These are phyloP conservation scores for Saccharum hybrid DNA, from an alignment of 202 grass and related monocot species.

Conservation along the genomic window DNA sequence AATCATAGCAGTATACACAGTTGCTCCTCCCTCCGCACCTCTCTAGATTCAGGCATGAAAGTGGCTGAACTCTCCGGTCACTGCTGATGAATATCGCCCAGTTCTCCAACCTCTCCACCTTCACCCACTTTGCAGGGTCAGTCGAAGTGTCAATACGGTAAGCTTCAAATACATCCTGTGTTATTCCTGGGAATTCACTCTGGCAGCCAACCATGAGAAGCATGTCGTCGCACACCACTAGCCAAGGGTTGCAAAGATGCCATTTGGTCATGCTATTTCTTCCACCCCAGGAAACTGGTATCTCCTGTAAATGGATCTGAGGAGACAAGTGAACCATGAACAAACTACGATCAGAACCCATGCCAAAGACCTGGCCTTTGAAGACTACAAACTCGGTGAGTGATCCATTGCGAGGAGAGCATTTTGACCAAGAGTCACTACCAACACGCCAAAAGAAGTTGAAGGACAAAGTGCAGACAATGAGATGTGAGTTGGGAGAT, in stretches of 20 bases:
- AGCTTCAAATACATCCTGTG: neutral
- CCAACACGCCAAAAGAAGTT: conserved; percentile 50
- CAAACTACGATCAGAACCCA: neutral
- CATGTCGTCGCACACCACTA: conserved; percentile 9
- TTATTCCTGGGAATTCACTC: neutral
- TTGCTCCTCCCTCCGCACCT: conserved; percentile 17
- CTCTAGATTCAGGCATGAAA: conserved; percentile 21
- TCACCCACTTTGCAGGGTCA: conserved; percentile 21
- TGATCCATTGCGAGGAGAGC: neutral
- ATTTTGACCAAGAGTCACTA: conserved; percentile 17
- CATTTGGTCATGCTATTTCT: conserved; percentile 4
- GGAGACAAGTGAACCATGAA: conserved; percentile 22
- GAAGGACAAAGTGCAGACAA: neutral
- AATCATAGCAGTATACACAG: conserved; percentile 3
- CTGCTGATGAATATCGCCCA: conserved; percentile 34
- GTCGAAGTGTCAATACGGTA: neutral
- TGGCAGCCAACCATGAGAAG: conserved; percentile 4
- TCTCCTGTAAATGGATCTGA: neutral
- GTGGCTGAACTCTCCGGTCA: neutral
- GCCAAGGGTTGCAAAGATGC: conserved; percentile 5
- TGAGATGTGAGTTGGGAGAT: conserved; percentile 34
- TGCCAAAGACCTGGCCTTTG: conserved; percentile 36
- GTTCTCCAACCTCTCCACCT: conserved; percentile 12
- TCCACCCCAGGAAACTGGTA: conserved; percentile 10
- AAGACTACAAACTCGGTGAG: neutral